Percentiles rank a stretch among this genome's conserved stretches.
Conservation (phyloP, 2,329 filamentous ascomycete species). For the Calycina marina region DNA sequence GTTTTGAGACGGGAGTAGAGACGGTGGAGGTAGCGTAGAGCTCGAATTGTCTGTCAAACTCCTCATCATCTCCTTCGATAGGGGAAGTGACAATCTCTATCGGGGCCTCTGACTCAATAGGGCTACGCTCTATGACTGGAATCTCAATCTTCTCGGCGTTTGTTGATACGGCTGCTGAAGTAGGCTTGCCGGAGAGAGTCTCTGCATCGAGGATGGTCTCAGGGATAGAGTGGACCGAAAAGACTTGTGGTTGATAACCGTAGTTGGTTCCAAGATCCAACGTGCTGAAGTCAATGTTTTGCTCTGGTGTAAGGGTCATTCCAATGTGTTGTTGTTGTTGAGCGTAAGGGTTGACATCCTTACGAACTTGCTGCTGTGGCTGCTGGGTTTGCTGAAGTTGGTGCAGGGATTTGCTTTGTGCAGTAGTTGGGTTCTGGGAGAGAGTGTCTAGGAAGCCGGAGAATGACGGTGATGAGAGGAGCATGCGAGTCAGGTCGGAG, state of each 20-base stretch:
- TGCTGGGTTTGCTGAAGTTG: conserved; percentile 22
- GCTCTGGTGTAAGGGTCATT: conserved; percentile 74
- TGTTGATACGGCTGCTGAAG: conserved; percentile 28
- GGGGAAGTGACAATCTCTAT: conserved; percentile 8
- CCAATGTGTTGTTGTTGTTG: conserved; percentile 49
- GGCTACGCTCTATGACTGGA: conserved; percentile 30
- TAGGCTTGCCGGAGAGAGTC: conserved; percentile 57
- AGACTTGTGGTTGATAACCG: conserved; percentile 56
- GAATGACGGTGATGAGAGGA: conserved; percentile 69
- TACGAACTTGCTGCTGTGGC: conserved; percentile 34
- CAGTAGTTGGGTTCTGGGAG: conserved; percentile 39
- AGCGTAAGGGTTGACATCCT: conserved; percentile 50
- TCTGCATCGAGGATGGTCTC: conserved; percentile 39
- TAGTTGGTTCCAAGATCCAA: conserved; percentile 46
- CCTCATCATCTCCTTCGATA: conserved; percentile 30
- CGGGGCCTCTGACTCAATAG: conserved; percentile 9
- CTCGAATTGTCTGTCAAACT: conserved; percentile 47
- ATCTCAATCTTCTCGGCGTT: conserved; percentile 33
- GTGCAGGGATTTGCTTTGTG: conserved; percentile 19
- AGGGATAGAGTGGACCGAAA: conserved; percentile 54
- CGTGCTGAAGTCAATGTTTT: conserved; percentile 58
- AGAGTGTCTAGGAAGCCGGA: conserved; percentile 64
- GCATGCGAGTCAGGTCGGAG: conserved; percentile 64
- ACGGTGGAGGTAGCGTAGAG: conserved; percentile 35
- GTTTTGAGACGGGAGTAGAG: conserved; percentile 2